Percentiles rank a stretch among this genome's conserved stretches.
These are phyloP conservation scores for Schizochytrium sp. DNA, from an alignment of 108 stramenopile species.

Conservation along the genomic window DNA sequence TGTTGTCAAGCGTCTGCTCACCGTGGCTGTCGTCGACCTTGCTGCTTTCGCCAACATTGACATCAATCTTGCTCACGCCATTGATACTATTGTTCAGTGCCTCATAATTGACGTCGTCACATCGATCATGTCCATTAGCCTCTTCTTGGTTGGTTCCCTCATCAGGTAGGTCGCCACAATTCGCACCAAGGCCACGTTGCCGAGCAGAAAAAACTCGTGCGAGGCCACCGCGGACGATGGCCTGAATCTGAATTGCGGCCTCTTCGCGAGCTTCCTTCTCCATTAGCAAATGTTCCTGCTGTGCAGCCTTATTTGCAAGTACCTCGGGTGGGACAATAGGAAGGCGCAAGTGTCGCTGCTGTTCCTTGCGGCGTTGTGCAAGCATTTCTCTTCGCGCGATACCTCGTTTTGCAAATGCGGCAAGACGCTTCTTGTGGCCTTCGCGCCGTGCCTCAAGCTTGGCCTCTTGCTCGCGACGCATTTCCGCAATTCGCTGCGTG, in stretches of 20 bases:
- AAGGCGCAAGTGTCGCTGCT: not conserved
- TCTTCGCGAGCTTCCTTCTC: not conserved
- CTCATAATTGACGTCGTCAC: too few species aligned
- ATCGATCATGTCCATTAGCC: not conserved
- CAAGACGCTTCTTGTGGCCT: not conserved
- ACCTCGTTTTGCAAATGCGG: not conserved
- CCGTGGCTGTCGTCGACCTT: too few species aligned
- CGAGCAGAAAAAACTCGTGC: not conserved
- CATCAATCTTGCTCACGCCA: too few species aligned
- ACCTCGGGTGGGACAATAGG: not conserved
- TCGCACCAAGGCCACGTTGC: not conserved
- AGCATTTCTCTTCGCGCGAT: not conserved
- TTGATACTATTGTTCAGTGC: too few species aligned
- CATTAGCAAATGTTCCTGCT: not conserved
- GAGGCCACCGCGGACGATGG: not conserved
- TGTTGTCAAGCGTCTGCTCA: too few species aligned
- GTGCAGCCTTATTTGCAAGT: not conserved
- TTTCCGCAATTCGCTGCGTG: not conserved
- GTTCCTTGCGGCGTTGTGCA: not conserved
- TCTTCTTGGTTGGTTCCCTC: not conserved
- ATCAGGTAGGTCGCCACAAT: not conserved
- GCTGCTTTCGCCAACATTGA: too few species aligned
- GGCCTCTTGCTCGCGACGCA: not conserved
- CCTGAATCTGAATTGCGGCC: not conserved
- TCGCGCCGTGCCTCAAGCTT: not conserved